Percentiles rank a stretch among this genome's conserved stretches.
These are phyloP conservation scores for Babesia divergens DNA, from an alignment of 169 alveolate genomes.

Conservation along the genomic window DNA sequence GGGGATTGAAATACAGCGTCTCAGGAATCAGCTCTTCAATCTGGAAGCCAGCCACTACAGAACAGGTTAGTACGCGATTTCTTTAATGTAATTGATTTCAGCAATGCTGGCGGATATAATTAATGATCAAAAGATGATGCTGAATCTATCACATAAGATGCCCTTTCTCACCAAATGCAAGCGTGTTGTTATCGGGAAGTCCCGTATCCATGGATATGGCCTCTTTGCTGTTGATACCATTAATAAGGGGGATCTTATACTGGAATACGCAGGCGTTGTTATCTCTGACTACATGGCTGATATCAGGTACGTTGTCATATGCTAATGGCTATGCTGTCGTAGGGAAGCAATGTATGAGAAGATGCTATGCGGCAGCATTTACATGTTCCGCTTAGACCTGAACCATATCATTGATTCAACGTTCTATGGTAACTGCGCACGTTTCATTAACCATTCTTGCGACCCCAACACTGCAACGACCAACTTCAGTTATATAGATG, in stretches of 20 bases:
- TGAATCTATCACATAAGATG: slow-evolving; percentile 5
- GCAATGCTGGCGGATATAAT: slow-evolving; percentile 29
- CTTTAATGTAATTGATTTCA: neutral
- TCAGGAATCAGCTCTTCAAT: slow-evolving; percentile 15
- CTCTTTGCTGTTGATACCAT: slow-evolving; percentile 51
- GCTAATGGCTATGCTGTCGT: neutral
- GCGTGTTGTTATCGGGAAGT: slow-evolving; percentile 38
- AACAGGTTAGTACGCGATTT: neutral
- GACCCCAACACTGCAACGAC: slow-evolving; percentile 61
- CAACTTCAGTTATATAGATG: slow-evolving; percentile 47
- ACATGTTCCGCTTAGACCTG: slow-evolving; percentile 89
- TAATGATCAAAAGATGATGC: slow-evolving; percentile 4
- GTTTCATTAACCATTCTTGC: slow-evolving; percentile 96
- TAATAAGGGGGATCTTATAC: slow-evolving; percentile 53
- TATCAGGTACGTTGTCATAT: slow-evolving; percentile 3
- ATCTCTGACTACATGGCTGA: slow-evolving; percentile 56
- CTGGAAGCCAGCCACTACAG: slow-evolving; percentile 26
- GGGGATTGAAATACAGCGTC: slow-evolving; percentile 17
- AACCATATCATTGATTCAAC: slow-evolving; percentile 96
- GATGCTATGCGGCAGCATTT: slow-evolving; percentile 61
- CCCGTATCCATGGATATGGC: slow-evolving; percentile 56
- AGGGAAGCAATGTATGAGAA: slow-evolving; percentile 27
- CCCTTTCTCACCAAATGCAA: slow-evolving; percentile 36
- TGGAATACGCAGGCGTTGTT: slow-evolving; percentile 62
- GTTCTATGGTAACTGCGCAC: slow-evolving; percentile 90